Conservation (phyloP, 2,329 filamentous ascomycete species). For the Trichoderma breve region DNA sequence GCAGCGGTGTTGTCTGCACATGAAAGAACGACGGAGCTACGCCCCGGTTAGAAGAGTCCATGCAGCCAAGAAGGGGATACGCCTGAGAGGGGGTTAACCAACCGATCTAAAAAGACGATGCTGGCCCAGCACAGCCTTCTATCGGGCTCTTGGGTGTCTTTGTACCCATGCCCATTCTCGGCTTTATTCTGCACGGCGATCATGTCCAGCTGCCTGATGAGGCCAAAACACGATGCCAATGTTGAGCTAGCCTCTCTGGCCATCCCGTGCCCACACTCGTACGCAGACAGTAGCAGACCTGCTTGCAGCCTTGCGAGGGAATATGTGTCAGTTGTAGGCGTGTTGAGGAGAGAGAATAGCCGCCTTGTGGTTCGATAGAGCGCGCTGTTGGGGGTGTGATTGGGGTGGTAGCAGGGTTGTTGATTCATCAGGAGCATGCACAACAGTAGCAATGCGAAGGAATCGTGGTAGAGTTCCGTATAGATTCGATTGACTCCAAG, state of each 20-base stretch:
- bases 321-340: not conserved
- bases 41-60: not conserved
- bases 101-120: constrained; percentile 15
- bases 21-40: constrained; percentile 1
- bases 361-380: constrained; percentile 5
- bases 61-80: not conserved
- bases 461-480: not conserved
- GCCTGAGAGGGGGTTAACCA: not conserved
- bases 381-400: not conserved
- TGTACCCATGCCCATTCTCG: no score
- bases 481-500: not conserved
- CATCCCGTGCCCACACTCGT: constrained; percentile 15
- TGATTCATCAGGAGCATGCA: constrained; percentile 12
- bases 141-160: not conserved
- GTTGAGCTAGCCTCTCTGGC: not conserved
- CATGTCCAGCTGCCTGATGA: constrained; percentile 1
- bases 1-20: not conserved
- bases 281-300: constrained; percentile 1
- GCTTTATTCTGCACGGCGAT: not conserved
- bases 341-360: not conserved
- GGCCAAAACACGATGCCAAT: constrained; percentile 4
- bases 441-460: not conserved
- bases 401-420: not conserved
- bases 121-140: not conserved
- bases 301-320: not conserved